Evolutionary conservation across 2,329 filamentous ascomycete species (phyloP), one percentile per base, ranked within the genome.

Genomic region (Hysterium pulicare): DNA sequence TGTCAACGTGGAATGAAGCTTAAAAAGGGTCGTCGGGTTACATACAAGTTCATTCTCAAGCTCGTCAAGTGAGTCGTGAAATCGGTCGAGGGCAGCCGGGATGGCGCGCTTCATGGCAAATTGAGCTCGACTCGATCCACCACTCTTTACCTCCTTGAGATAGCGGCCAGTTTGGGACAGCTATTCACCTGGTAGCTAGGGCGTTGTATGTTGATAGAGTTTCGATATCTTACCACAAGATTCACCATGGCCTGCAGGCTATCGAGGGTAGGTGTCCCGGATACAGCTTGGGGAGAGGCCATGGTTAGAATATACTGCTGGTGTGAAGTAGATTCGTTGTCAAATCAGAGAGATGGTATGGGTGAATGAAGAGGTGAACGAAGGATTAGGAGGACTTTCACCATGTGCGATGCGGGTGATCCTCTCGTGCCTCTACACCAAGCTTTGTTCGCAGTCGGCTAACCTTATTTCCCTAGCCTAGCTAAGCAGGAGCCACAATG

Each of bases 31-130:
- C 2, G 20, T 4, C 17, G n/a, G 28, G 23, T 2, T 1, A 50
- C 64, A 19, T 51, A 70, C 67, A 31, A 77, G 54, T 40, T 76
- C 68, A 33, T 65, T 63, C 50, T 76, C 73, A 11, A 78, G 63
- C 44, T 71, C 63, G 56, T 78, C 74, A n/a, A 77, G 68, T n/a
- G 71, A 69, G 35, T 73, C 66, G 50, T 78, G 71, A 46, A 73
- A 77, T 48, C 67, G 60, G 24, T 64, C 60, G 13, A 64, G 59
- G 21, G 71, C 70, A 13, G 53, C 55, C 2, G 72, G 68, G 11
- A 77, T 55, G 31, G 57, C 63, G 38, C 70, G 61, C 47, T 68
- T 58, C 49, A 67, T 23, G 47, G 50, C 41, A 47, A 59, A 38
- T 55, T 61, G 48, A 51, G 58, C 57, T 40, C 58, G 62, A 20